Conservation (phyloP, 805 yeast genomes). For the Maudiozyma serrabonitensis region DNA sequence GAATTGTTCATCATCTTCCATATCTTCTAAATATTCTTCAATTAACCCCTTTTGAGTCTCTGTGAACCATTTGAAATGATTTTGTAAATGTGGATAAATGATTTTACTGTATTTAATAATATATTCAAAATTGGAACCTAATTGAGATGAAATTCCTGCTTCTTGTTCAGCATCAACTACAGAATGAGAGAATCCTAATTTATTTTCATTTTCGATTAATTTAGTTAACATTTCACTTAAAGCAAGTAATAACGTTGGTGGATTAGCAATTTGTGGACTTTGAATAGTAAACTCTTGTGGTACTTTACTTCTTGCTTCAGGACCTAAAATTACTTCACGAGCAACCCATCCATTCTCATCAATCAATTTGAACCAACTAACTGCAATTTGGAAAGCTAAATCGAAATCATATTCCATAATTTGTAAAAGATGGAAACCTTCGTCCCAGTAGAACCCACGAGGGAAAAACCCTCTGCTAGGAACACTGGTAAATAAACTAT, state of each 20-base stretch:
- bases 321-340: slow-evolving; percentile 87
- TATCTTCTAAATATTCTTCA: slow-evolving; percentile 48
- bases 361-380: slow-evolving; percentile 79
- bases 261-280: slow-evolving; percentile 84
- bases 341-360: slow-evolving; percentile 90
- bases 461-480: slow-evolving; percentile 95
- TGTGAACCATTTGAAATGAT: slow-evolving; percentile 81
- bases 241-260: slow-evolving; percentile 82
- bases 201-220: slow-evolving; percentile 25
- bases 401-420: slow-evolving; percentile 76
- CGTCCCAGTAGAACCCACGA: slow-evolving; percentile 97
- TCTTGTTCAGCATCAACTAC: slow-evolving; percentile 10
- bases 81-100: slow-evolving; percentile 67
- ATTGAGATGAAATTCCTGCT: slow-evolving; percentile 26
- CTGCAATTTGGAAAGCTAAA: slow-evolving; percentile 64
- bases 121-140: slow-evolving; percentile 50
- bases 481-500: slow-evolving; percentile 66
- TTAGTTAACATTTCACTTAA: slow-evolving; percentile 48
- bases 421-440: slow-evolving; percentile 87
- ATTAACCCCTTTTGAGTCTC: slow-evolving; percentile 67
- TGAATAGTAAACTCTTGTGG: slow-evolving; percentile 79
- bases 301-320: slow-evolving; percentile 80
- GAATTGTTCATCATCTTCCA: slow-evolving; percentile 20
- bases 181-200: slow-evolving; percentile 3
- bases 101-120: slow-evolving; percentile 46